These are phyloP conservation scores for Litchi chinensis DNA, from an alignment of 345 rosid species.

Conservation along the genomic window DNA sequence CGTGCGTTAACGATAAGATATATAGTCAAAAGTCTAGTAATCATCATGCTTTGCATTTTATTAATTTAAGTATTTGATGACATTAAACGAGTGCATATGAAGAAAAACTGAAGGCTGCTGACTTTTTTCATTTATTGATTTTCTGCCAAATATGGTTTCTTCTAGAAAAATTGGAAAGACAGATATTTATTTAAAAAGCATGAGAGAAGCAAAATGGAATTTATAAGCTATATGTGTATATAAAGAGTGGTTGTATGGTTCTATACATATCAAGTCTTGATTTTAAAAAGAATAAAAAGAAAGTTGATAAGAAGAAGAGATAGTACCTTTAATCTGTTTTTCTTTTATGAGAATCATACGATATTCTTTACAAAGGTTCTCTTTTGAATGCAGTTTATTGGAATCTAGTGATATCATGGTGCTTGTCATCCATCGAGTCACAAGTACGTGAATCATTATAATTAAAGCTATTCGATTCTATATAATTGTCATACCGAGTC, in stretches of 20 bases:
- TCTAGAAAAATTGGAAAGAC: background rate
- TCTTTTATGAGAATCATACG: background rate
- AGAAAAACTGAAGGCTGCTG: background rate
- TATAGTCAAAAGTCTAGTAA: background rate
- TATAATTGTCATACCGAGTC: background rate
- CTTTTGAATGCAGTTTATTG: background rate
- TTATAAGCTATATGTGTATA: too few relatives aligned
- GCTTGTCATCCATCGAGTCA: background rate
- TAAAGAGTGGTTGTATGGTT: too few relatives aligned
- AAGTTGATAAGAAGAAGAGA: too few relatives aligned
- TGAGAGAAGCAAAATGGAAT: too few relatives aligned
- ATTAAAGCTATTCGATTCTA: background rate
- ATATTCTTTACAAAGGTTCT: background rate
- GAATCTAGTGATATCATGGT: too few relatives aligned
- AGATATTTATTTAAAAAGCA: too few relatives aligned
- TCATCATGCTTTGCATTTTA: background rate
- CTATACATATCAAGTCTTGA: background rate
- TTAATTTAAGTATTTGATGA: background rate
- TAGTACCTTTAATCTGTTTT: background rate
- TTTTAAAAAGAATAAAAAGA: too few relatives aligned
- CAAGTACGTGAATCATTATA: background rate
- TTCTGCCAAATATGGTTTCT: too few relatives aligned
- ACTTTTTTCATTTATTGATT: too few relatives aligned
- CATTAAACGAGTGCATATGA: background rate
- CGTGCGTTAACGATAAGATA: background rate